Conservation (phyloP, 2,329 filamentous ascomycete species). For the Aspergillus sp. region DNA sequence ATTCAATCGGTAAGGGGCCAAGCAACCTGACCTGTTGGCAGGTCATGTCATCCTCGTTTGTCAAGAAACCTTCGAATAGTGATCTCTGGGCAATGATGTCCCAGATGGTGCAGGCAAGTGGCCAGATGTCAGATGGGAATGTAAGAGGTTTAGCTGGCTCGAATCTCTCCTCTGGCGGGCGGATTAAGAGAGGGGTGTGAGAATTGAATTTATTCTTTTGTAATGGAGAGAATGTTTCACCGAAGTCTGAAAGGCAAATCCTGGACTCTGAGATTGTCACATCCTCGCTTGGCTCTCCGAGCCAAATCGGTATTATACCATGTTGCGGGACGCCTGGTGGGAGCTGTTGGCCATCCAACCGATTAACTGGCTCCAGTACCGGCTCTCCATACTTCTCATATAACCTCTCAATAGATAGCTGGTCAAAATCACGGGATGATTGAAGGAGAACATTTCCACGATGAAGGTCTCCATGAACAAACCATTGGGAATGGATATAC, state of each 20-base stretch:
- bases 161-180: conserved; percentile 37
- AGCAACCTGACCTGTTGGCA: conserved; percentile 27
- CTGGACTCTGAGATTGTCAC: conserved; percentile 22
- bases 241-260: conserved; percentile 29
- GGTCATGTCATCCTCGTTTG: conserved; percentile 25
- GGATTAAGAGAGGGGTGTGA: conserved; percentile 23
- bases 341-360: conserved; percentile 21
- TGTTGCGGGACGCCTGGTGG: conserved; percentile 20
- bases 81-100: conserved; percentile 28
- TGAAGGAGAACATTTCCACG: conserved; percentile 26
- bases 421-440: conserved; percentile 15
- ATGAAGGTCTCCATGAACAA: conserved; percentile 30
- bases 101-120: conserved; percentile 37
- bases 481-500: conserved; percentile 28
- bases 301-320: conserved; percentile 15
- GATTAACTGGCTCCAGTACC: conserved; percentile 18
- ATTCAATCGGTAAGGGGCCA: conserved; percentile 24
- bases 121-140: conserved; percentile 40
- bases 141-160: conserved; percentile 30
- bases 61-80: conserved; percentile 26
- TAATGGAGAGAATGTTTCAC: conserved; percentile 23
- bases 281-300: conserved; percentile 23
- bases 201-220: conserved; percentile 13
- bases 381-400: conserved; percentile 23
- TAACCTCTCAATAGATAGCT: conserved; percentile 20